Percentiles rank a stretch among this genome's conserved stretches.
Conservation (phyloP, 2,329 filamentous ascomycete genomes). For the Knufia fluminis region DNA sequence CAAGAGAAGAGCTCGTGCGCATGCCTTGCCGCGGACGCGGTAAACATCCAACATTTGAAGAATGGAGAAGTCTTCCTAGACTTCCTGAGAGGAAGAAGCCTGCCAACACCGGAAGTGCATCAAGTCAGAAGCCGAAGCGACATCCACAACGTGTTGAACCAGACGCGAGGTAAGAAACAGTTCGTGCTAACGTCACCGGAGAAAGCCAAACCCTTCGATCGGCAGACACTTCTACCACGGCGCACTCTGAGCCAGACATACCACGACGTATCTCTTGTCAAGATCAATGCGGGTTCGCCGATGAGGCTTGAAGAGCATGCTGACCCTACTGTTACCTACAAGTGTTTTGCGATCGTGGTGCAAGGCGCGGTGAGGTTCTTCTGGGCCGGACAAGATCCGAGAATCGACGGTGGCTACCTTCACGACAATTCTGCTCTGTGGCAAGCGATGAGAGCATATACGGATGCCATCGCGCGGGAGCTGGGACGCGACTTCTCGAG, state of each 20-base stretch:
- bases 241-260: slow-evolving; percentile 46
- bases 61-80: slow-evolving; percentile 12
- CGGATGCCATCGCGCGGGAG: slow-evolving; percentile 45
- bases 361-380: slow-evolving; percentile 56
- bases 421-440: slow-evolving; percentile 33
- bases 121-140: slow-evolving; percentile 47
- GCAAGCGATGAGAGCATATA: slow-evolving; percentile 26
- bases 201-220: slow-evolving; percentile 49
- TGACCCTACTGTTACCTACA: slow-evolving; percentile 52
- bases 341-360: slow-evolving; percentile 60
- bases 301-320: slow-evolving; percentile 64
- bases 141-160: slow-evolving; percentile 45
- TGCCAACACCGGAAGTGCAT: slow-evolving; percentile 43
- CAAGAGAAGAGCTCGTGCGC: slow-evolving; percentile 49
- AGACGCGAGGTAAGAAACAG: slow-evolving; percentile 29
- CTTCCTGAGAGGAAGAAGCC: slow-evolving; percentile 11
- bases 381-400: slow-evolving; percentile 53
- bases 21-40: slow-evolving; percentile 28
- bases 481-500: slow-evolving; percentile 50
- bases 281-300: slow-evolving; percentile 45
- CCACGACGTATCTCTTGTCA: slow-evolving; percentile 45
- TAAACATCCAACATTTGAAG: slow-evolving; percentile 8
- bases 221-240: slow-evolving; percentile 51
- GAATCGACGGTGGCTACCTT: slow-evolving; percentile 53
- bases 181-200: slow-evolving; percentile 60